Evolutionary conservation across 2,329 filamentous ascomycete species (phyloP), one percentile per base, ranked within the genome.

Genomic region (Ceratocystis smalleyi): DNA sequence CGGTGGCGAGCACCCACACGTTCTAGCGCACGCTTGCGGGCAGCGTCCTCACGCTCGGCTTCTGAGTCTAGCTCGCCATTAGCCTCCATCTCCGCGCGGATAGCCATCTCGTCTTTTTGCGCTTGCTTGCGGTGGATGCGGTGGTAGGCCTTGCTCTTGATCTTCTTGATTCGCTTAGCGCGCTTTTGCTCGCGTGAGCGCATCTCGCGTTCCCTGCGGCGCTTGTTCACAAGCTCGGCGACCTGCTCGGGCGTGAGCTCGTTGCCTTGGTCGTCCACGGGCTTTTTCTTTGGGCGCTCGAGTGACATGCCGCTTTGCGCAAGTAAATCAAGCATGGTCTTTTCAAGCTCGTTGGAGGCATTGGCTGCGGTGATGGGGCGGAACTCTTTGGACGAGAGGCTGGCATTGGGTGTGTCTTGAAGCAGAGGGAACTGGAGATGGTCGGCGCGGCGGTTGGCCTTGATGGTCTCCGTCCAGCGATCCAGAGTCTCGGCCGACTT

Each of bases 131-230:
- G 85, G 74, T 97, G 92, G 15, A 97, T 87, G 55, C 91, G 86
- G 64, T 92, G 88, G 73, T 95, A 99, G 0, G 91, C 83, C 74
- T 96, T 99, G 73, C 89, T 95, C 80, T 99, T 99, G 77, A 99
- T 99, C 78, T 97, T 97, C 77, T 96, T 96, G 75, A 99, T 90
- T 27, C 94, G 86, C 75, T 91, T 95, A 6, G 91, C 83, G 65
- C 91, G 87, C 54, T 91, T 86, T 71, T 95, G 87, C 75, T 97
- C 92, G 10, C 91, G 83, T 70, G 95, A 96, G 68, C 92, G 81
- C 6, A 96, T 76, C 70, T 97, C 92, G 69, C 94, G 82, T 68
- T 89, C 85, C 73, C 85, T 85, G 12, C 94, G 85, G 65, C 92
- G 81, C 71, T 91, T 84, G 59, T 86, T 84, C 64, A 86, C 81